Percentiles rank a stretch among this genome's conserved stretches.
These are phyloP conservation scores for Trifolium subterraneum DNA, from an alignment of 306 rosid genomes.

Conservation along the genomic window DNA sequence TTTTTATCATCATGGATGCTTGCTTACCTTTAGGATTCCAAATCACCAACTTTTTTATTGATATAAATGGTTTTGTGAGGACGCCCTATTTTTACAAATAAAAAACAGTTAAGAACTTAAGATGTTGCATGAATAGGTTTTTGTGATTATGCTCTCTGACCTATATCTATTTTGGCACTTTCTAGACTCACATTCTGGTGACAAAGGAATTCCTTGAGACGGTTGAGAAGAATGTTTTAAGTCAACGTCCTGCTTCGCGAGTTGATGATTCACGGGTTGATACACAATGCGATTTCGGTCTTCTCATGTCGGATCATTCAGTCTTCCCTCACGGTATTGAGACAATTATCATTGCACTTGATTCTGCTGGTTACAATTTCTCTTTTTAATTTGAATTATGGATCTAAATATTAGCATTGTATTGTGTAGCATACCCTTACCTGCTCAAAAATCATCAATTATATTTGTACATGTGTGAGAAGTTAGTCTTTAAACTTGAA, in stretches of 20 bases:
- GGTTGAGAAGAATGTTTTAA: slow-evolving; percentile 55
- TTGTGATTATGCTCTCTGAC: slow-evolving; percentile 37
- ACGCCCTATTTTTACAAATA: background rate
- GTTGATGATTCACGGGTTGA: slow-evolving; percentile 73
- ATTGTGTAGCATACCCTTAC: slow-evolving; percentile 1
- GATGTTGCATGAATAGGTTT: background rate
- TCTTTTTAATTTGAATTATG: slow-evolving; percentile 17
- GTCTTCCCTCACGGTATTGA: slow-evolving; percentile 68
- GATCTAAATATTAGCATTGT: background rate
- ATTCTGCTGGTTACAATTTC: slow-evolving; percentile 12
- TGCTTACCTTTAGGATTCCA: slow-evolving; percentile 1
- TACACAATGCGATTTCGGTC: slow-evolving; percentile 60
- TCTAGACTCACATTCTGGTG: slow-evolving; percentile 62
- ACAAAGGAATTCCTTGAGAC: slow-evolving; percentile 75
- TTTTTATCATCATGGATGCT: slow-evolving; percentile 7
- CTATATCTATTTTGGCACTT: slow-evolving; percentile 32
- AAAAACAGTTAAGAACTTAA: slow-evolving; percentile 9
- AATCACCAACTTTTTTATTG: background rate
- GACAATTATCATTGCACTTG: slow-evolving; percentile 23
- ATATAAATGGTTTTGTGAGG: slow-evolving; percentile 11
- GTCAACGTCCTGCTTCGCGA: slow-evolving; percentile 80
- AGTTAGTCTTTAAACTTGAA: slow-evolving; percentile 12
- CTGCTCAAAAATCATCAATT: slow-evolving; percentile 5
- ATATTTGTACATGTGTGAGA: background rate
- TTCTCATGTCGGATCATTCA: slow-evolving; percentile 87